Percentiles rank a stretch among this genome's conserved stretches.
Conservation (phyloP, 352 stramenopile species). For the Globisporangium irregulare region DNA sequence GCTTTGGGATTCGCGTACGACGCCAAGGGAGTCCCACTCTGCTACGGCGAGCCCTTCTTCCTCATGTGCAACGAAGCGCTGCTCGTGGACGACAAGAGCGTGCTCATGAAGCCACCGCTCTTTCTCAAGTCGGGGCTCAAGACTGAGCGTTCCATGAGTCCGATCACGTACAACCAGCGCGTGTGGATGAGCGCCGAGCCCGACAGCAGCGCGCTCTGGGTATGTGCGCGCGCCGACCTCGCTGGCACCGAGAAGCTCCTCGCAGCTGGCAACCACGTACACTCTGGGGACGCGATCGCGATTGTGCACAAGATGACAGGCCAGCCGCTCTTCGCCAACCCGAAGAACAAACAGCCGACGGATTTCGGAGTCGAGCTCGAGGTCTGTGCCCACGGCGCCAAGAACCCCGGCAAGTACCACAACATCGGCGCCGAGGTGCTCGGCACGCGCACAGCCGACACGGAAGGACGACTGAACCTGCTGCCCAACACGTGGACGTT, state of each 20-base stretch:
- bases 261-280: slow-evolving; percentile 41
- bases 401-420: slow-evolving; percentile 62
- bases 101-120: slow-evolving; percentile 64
- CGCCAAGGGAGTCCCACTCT: slow-evolving; percentile 28
- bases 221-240: slow-evolving; percentile 61
- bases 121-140: slow-evolving; percentile 85
- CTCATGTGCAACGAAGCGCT: slow-evolving; percentile 78
- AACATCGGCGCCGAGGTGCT: slow-evolving; percentile 57
- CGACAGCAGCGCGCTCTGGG: slow-evolving; percentile 74
- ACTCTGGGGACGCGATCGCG: slow-evolving; percentile 45
- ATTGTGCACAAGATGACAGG: slow-evolving; percentile 87
- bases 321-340: slow-evolving; percentile 48
- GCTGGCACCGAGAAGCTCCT: slow-evolving; percentile 66
- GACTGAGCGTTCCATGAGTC: slow-evolving; percentile 79
- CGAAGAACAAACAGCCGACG: slow-evolving; percentile 61
- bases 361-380: slow-evolving; percentile 85
- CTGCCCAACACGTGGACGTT: slow-evolving; percentile 68
- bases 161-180: slow-evolving; percentile 84
- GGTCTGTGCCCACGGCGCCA: slow-evolving; percentile 41
- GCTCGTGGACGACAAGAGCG: slow-evolving; percentile 72
- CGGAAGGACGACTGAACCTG: slow-evolving; percentile 46
- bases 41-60: slow-evolving; percentile 81
- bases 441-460: slow-evolving; percentile 65
- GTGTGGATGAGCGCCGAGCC: slow-evolving; percentile 62
- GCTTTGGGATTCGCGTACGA: slow-evolving; percentile 22